Conservation (phyloP, 2,329 filamentous ascomycete genomes). For the Zymoseptoria pseudotritici region DNA sequence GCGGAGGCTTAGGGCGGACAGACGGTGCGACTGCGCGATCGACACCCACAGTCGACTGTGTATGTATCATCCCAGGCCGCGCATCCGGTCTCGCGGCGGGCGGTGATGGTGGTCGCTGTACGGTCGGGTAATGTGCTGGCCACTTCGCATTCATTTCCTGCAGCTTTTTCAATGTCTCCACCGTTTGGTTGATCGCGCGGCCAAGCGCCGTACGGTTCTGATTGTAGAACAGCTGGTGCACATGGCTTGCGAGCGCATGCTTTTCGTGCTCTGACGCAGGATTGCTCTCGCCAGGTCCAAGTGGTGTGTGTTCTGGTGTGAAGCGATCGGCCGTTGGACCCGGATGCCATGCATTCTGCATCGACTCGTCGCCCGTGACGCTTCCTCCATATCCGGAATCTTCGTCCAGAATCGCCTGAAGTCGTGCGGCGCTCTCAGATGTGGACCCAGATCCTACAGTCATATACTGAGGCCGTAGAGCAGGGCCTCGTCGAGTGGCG, state of each 20-base stretch:
- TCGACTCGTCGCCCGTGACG: slow-evolving; percentile 55
- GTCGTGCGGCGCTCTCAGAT: slow-evolving; percentile 70
- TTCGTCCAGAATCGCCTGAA: slow-evolving; percentile 73
- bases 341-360: slow-evolving; percentile 46
- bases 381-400: slow-evolving; percentile 93
- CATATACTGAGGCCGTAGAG: slow-evolving; percentile 61
- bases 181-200: slow-evolving; percentile 76
- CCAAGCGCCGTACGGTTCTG: slow-evolving; percentile 81
- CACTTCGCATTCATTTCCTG: slow-evolving; percentile 85
- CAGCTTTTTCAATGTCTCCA: slow-evolving; percentile 74
- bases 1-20: slow-evolving; percentile 47
- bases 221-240: slow-evolving; percentile 93
- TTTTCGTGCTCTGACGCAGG: slow-evolving; percentile 54
- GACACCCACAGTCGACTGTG: slow-evolving; percentile 53
- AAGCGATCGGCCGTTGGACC: slow-evolving; percentile 51
- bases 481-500: slow-evolving; percentile 17
- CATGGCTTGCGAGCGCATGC: slow-evolving; percentile 66
- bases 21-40: slow-evolving; percentile 29
- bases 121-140: slow-evolving; percentile 91
- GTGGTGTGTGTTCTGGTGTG: slow-evolving; percentile 49
- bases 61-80: slow-evolving; percentile 57
- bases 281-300: slow-evolving; percentile 42
- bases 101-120: slow-evolving; percentile 52
- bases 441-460: slow-evolving; percentile 77
- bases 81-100: slow-evolving; percentile 42